Base-by-base conservation (phyloP, 106 monocot genomes). In the Dendrobium catenatum region DNA sequence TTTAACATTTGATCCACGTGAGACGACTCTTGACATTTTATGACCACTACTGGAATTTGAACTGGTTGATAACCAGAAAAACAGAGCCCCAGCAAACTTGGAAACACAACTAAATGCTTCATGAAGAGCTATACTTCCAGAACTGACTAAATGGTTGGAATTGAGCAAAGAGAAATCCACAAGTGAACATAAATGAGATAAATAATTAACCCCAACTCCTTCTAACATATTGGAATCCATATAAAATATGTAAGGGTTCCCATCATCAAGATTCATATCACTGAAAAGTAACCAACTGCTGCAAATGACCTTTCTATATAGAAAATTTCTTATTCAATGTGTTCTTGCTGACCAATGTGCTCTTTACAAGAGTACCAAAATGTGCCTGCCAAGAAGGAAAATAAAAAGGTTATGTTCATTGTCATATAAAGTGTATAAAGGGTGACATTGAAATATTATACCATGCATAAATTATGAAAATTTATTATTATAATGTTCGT, bases 31-130 rank as follows among this genome's bases (percentile, higher is more conserved):
- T 37, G 84, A 77, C 15, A 85, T 46, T 81, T 59, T 90, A 67
- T 49, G 76, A 42, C 83, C 49, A 72, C 73, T 67, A 85, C 80
- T 87, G 64, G 81, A 79, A 79, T 77, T 85, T 83, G 92, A 84
- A 46, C 82, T 67, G 79, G 88, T 81, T 48, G 90, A 90, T 47
- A 90, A 84, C 94, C 91, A 89, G 29, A 93, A 22, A 82, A 91
- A 88, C 18, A 98, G 44, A 26, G 91, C 83, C 79, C 91, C 91
- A 43, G 92, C 83, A 83, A 87, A 85, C 85, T 89, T 98, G 42
- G 93, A 91, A 72, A 95, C 77, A 56, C 59, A 82, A 80, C 79
- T 80, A 72, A 89, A 89, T 27, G 86, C 83, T 78, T 90, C 89
- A 81, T 88, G 90, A 81, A 95, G 48, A 54, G 89, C 87, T 84